A percentile compares a stretch with the other conserved stretches of the same genome.
Evolutionary conservation across 176 grass and related monocot genomes (phyloP).

Genomic region (Aegilops longissima): DNA sequence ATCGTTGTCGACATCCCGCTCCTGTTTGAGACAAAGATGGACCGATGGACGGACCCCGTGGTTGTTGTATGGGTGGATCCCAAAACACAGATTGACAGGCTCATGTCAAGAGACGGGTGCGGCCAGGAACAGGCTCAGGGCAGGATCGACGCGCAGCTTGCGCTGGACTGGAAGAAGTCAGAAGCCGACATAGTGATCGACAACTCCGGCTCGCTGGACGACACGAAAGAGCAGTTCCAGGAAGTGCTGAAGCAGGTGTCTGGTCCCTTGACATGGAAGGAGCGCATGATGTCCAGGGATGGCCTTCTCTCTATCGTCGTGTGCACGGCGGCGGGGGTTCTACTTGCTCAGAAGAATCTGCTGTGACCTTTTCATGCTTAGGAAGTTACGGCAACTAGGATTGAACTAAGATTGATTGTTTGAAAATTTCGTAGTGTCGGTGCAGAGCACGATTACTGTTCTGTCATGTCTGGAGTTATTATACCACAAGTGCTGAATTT

Average conservation of each 20-base stretch:
- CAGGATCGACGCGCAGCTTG: conserved; percentile 70
- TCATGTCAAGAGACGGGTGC: conserved; percentile 76
- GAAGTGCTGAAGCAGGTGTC: conserved; percentile 48
- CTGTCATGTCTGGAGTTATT: not conserved
- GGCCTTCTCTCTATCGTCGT: conserved; percentile 58
- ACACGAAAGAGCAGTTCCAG: conserved; percentile 63
- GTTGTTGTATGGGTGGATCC: conserved; percentile 87
- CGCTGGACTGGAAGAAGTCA: conserved; percentile 60
- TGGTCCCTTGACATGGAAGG: conserved; percentile 71
- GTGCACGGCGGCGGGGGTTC: conserved; percentile 45
- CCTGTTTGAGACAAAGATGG: conserved; percentile 87
- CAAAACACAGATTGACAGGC: conserved; percentile 61
- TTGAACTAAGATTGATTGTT: not conserved
- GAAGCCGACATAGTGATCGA: conserved; percentile 80
- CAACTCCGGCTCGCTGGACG: conserved; percentile 69
- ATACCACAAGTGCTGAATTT: not conserved
- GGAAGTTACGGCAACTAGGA: not conserved
- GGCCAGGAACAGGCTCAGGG: conserved; percentile 65
- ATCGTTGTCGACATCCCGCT: conserved; percentile 83
- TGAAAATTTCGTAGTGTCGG: not conserved
- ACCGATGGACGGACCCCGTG: conserved; percentile 62
- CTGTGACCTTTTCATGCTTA: conserved; percentile 26
- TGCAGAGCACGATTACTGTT: not conserved
- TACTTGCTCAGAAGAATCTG: conserved; percentile 67
- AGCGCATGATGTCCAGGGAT: conserved; percentile 58